Percentiles rank a stretch among this genome's conserved stretches.
These are phyloP conservation scores for Phialophora chinensis DNA, from an alignment of 2,329 filamentous ascomycete genomes.

Conservation along the genomic window DNA sequence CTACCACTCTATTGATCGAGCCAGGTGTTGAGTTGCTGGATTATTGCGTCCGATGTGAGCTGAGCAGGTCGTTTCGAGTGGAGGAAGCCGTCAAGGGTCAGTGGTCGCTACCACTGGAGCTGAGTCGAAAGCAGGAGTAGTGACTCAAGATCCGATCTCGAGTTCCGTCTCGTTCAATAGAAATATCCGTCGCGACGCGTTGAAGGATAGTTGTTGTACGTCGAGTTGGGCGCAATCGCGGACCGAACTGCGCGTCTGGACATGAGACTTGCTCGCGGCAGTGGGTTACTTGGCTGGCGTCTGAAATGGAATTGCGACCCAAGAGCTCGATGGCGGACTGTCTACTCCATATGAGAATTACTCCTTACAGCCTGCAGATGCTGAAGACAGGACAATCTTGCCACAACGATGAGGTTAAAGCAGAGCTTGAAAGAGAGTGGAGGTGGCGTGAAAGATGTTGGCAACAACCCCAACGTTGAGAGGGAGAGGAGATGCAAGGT, in stretches of 20 bases:
- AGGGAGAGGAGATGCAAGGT: slow-evolving; percentile 13
- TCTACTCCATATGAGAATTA: slow-evolving; percentile 24
- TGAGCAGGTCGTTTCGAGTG: not conserved
- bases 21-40: not conserved
- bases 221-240: slow-evolving; percentile 4
- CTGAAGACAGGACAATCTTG: slow-evolving; percentile 6
- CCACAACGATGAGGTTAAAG: not conserved
- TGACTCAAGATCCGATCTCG: not conserved
- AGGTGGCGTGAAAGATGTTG: slow-evolving; percentile 15
- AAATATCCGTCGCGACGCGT: not conserved
- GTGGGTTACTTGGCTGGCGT: not conserved
- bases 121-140: not conserved
- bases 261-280: slow-evolving; percentile 12
- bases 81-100: not conserved
- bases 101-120: not conserved
- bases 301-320: slow-evolving; percentile 2
- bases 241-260: slow-evolving; percentile 8
- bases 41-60: slow-evolving; percentile 6
- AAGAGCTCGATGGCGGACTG: slow-evolving; percentile 16
- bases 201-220: not conserved
- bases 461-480: slow-evolving; percentile 6
- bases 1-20: not conserved
- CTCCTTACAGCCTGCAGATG: slow-evolving; percentile 23
- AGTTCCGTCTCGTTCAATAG: not conserved
- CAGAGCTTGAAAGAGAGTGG: slow-evolving; percentile 12